Evolutionary conservation across 768 basidiomycete species (phyloP), one percentile per base, ranked within the genome.

Genomic region (Trametes gibbosa): DNA sequence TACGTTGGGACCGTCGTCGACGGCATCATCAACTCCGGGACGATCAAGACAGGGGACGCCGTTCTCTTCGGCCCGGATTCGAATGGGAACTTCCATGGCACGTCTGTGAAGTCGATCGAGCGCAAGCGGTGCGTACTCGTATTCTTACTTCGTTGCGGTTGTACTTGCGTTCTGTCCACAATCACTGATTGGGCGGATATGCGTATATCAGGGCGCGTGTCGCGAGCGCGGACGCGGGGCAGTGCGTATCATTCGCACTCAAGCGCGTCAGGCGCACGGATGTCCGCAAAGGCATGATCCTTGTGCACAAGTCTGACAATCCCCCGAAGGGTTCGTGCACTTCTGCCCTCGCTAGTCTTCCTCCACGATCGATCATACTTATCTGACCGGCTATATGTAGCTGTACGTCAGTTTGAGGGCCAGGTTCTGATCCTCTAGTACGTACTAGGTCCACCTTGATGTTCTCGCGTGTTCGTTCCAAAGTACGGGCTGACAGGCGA

Each of bases 211-310:
- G 95, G 34, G 94, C 90, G 21, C 79, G 87, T 53, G 93, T 99
- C 2, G 78, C 79, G 16, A 80, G 81, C 14, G 97, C 92, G 0
- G 95, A 98, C 66, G 97, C 97, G 6, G 97, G 97, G 2, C 97
- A 99, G 74, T 92, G 91, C 50, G 95, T 99, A 19, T 91, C 92
- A 8, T 78, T 97, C 53, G 97, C 96, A 3, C 74, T 99, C 27
- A 99, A 98, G 77, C 83, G 92, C 45, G 87, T 97, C 58, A 81
- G 89, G 54, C 77, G 92, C 53, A 81, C 85, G 8, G 84, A 86
- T 21, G 85, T 98, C 9, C 79, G 96, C 59, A 98, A 98, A 73
- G 96, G 95, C 13, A 95, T 96, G 95, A 92, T 97, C 2, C 76
- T 98, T 43, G 86, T 95, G 0, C 84, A 85, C 56, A 92, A 87